A percentile compares a stretch with the other conserved stretches of the same genome.
phyloP scores from a whole-genome alignment of 2,329 filamentous ascomycete species.

The Neonectria punicea region DNA sequence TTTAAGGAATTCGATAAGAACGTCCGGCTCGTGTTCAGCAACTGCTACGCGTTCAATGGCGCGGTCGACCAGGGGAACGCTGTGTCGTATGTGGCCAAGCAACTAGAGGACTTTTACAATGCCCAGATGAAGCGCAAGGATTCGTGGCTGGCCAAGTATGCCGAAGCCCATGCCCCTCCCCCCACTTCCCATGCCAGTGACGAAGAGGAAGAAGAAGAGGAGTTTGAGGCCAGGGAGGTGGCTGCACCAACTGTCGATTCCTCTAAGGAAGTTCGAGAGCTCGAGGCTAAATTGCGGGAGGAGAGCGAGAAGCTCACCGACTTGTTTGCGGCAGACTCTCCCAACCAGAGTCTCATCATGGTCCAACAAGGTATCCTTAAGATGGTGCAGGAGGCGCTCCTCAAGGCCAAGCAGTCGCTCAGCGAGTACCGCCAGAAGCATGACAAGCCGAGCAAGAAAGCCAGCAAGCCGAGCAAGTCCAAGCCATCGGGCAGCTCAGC shows the following conservation, averaged over 20 bases:
- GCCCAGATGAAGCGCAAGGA: slow-evolving; percentile 81
- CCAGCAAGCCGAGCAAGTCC: slow-evolving; percentile 68
- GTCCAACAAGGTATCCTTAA: slow-evolving; percentile 71
- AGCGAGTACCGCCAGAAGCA: slow-evolving; percentile 58
- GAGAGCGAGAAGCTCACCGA: slow-evolving; percentile 69
- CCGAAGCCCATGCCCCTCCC: slow-evolving; percentile 63
- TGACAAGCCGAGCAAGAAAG: slow-evolving; percentile 69
- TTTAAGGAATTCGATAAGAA: slow-evolving; percentile 89
- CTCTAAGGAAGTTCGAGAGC: slow-evolving; percentile 60
- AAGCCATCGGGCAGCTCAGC: slow-evolving; percentile 48
- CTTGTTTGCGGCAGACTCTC: slow-evolving; percentile 61
- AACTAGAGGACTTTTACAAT: slow-evolving; percentile 80
- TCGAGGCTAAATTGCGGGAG: slow-evolving; percentile 63
- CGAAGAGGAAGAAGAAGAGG: slow-evolving; percentile 78
- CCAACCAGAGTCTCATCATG: slow-evolving; percentile 63
- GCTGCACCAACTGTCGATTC: slow-evolving; percentile 55
- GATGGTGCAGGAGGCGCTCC: slow-evolving; percentile 76
- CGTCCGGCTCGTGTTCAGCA: slow-evolving; percentile 83
- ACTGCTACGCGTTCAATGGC: slow-evolving; percentile 91
- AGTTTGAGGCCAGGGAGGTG: slow-evolving; percentile 65
- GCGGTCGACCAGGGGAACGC: slow-evolving; percentile 68
- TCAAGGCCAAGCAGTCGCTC: slow-evolving; percentile 76
- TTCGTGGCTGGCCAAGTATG: slow-evolving; percentile 81
- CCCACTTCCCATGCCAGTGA: slow-evolving; percentile 73
- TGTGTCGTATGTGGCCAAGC: slow-evolving; percentile 76